phyloP scores from a whole-genome alignment of 2,329 filamentous ascomycete species.

The Uncinocarpus reesii region DNA sequence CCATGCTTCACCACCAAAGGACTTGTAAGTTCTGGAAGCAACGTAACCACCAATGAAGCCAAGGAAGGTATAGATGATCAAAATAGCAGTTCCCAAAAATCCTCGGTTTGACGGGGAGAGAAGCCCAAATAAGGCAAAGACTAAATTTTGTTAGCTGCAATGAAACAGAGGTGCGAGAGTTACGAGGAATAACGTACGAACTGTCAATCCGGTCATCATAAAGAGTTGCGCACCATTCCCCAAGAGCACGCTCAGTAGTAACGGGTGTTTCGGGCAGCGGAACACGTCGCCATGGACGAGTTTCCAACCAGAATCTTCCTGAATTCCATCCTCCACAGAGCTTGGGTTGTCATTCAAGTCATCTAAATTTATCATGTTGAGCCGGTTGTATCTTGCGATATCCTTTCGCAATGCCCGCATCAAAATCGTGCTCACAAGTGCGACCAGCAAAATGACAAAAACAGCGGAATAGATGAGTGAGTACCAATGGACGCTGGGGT shows the following conservation, averaged over 20 bases:
- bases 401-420: conserved; percentile 84
- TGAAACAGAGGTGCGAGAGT: background rate
- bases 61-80: conserved; percentile 85
- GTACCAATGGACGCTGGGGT: conserved; percentile 98
- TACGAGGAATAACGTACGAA: conserved; percentile 40
- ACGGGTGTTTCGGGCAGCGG: conserved; percentile 68
- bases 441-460: conserved; percentile 81
- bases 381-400: conserved; percentile 88
- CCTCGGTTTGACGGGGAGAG: conserved; percentile 92
- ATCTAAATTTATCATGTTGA: conserved; percentile 71
- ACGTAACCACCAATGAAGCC: conserved; percentile 87
- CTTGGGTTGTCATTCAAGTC: conserved; percentile 71
- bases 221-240: conserved; percentile 95
- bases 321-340: conserved; percentile 74
- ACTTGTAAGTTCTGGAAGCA: conserved; percentile 86
- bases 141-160: conserved; percentile 25
- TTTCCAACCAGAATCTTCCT: conserved; percentile 98
- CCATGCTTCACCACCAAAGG: conserved; percentile 85
- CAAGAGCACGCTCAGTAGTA: conserved; percentile 76
- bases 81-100: conserved; percentile 82
- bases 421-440: conserved; percentile 87
- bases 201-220: conserved; percentile 92
- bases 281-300: conserved; percentile 96
- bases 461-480: conserved; percentile 92
- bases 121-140: conserved; percentile 86